Evolutionary conservation across 257 asterid species (phyloP), one percentile per base, ranked within the genome.

Genomic region (Linaria vulgaris): DNA sequence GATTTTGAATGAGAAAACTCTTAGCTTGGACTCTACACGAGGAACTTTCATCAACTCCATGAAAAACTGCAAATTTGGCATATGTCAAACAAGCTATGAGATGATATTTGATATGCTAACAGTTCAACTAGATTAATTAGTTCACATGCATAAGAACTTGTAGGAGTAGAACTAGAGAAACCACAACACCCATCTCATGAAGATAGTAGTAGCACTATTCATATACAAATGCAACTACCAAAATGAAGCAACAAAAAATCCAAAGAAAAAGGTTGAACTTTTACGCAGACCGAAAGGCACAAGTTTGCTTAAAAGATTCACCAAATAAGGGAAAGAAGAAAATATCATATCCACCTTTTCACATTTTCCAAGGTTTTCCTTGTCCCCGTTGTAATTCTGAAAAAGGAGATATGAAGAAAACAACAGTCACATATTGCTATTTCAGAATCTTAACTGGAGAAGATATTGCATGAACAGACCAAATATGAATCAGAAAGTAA

Each of bases 41-140:
- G 96, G 96, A 57, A 90, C 92, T 71, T 85, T 85, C 79, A 83
- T 83, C 79, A 90, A 59, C 89, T 87, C 96, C 84, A 83, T 30
- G 82, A 90, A 85, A 72, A 87, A 90, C 96, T 90, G 94, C 69
- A 69, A 68, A 22, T 41, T 12, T 63, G 31, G 52, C 34, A 34
- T 56, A 60, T 57, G 64, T 49, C 52, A 23, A 15, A 60, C 56
- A 49, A 39, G 3, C 37, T 3, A 15, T 37, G 43, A 63, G 45
- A n/a, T 48, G 45, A 37, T 23, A n/a, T 48, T 55, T 8, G 41
- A 50, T 31, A 45, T 43, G 31, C 59, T 45, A 34, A 56, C 23
- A 59, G 54, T 60, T 61, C 17, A 38, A 44, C 6, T 56, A 30
- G 24, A 44, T 6, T 56, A 22, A 53, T n/a, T 44, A 44, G 15